Percentiles rank a stretch among this genome's conserved stretches.
phyloP scores from a whole-genome alignment of 306 rosid genomes.

The Alnus rubra region DNA sequence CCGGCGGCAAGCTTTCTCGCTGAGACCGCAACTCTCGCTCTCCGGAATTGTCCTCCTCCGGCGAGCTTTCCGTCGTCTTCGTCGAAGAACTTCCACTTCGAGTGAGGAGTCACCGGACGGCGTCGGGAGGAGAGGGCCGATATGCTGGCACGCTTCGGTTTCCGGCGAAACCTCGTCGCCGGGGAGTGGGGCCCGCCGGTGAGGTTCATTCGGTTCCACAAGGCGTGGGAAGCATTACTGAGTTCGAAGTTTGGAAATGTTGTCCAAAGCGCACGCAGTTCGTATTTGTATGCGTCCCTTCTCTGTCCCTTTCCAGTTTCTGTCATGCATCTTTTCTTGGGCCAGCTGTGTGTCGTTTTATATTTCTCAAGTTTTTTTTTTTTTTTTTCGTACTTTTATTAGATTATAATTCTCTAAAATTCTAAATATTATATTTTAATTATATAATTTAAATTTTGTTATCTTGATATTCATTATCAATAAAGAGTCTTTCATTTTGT shows the following conservation, averaged over 20 bases:
- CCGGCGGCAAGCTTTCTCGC: slow-evolving; percentile 71
- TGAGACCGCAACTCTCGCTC: slow-evolving; percentile 29
- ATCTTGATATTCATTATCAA: too few species aligned
- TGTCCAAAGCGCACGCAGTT: neutral
- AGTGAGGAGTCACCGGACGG: slow-evolving; percentile 27
- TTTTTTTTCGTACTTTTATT: too few species aligned
- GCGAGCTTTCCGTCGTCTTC: neutral
- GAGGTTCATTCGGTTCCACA: slow-evolving; percentile 22
- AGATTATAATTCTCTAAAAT: too few species aligned
- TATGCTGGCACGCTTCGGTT: neutral
- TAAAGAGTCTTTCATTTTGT: too few species aligned
- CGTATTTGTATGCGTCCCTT: too few species aligned
- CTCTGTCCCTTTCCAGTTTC: too few species aligned
- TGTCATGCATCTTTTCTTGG: too few species aligned
- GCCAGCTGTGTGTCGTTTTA: too few species aligned
- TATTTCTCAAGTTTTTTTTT: too few species aligned
- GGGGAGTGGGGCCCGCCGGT: slow-evolving; percentile 17
- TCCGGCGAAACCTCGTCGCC: slow-evolving; percentile 29
- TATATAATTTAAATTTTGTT: too few species aligned
- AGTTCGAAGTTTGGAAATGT: neutral
- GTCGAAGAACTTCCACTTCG: slow-evolving; percentile 24
- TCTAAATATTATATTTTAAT: too few species aligned
- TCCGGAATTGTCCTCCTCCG: slow-evolving; percentile 16
- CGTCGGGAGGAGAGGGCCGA: neutral
- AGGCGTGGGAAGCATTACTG: slow-evolving; percentile 31